phyloP scores from a whole-genome alignment of 768 basidiomycete genomes.

The Mycena epipterygia region DNA sequence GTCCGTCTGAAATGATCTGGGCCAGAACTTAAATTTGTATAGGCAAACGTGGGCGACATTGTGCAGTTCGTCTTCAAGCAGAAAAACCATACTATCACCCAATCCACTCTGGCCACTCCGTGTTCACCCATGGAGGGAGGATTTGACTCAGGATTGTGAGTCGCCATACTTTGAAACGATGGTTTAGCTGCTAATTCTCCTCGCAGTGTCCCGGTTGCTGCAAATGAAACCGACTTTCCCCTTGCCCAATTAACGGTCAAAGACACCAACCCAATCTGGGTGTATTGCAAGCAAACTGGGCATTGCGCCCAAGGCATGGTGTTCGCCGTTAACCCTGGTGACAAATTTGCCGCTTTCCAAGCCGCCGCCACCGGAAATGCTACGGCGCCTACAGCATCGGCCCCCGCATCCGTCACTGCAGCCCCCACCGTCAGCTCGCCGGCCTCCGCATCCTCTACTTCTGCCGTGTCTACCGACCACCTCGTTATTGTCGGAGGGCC shows the following conservation, averaged over 20 bases:
- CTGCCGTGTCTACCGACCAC: constrained; percentile 49
- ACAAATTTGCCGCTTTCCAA: constrained; percentile 67
- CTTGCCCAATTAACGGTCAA: constrained; percentile 57
- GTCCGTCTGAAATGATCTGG: no score
- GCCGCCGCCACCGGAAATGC: constrained; percentile 58
- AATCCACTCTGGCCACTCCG: constrained; percentile 64
- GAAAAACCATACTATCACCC: constrained; percentile 73
- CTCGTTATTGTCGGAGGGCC: constrained; percentile 59
- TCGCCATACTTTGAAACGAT: constrained; percentile 12
- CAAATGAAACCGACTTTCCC: constrained; percentile 57
- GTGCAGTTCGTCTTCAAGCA: constrained; percentile 67
- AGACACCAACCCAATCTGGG: constrained; percentile 66
- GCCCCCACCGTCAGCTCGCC: constrained; percentile 45
- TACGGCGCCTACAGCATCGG: constrained; percentile 28
- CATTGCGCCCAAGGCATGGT: constrained; percentile 77
- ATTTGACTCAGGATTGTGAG: constrained; percentile 74
- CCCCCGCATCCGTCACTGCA: constrained; percentile 42
- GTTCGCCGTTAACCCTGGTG: constrained; percentile 73
- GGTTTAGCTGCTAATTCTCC: not conserved
- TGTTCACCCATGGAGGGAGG: constrained; percentile 58
- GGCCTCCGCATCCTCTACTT: constrained; percentile 42
- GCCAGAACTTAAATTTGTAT: no score
- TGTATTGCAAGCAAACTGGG: constrained; percentile 67
- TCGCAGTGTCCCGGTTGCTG: constrained; percentile 61
- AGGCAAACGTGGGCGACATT: constrained; percentile 26